A percentile compares a stretch with the other conserved stretches of the same genome.
Evolutionary conservation across 306 rosid genomes (phyloP).

Genomic region (Sesbania bispinosa): DNA sequence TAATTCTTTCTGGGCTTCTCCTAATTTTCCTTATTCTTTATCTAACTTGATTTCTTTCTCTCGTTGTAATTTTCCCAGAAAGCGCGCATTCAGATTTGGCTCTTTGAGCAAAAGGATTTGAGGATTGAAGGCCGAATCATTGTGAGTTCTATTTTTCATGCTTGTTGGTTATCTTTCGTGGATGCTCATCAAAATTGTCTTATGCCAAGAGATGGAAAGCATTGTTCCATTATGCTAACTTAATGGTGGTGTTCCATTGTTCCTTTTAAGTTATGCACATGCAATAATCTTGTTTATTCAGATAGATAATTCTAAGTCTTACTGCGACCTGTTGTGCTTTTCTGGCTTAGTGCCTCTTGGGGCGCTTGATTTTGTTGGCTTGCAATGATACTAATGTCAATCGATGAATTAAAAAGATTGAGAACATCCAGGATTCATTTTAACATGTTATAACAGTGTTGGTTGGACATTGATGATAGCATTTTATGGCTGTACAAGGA

Average conservation of each 20-base stretch:
- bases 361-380: not conserved
- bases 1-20: not conserved
- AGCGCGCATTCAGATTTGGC: slow-evolving; percentile 92
- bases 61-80: slow-evolving; percentile 44
- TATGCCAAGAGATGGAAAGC: not conserved
- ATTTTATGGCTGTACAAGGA: not conserved
- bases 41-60: not conserved
- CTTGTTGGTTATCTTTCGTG: not conserved
- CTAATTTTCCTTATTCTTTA: not conserved
- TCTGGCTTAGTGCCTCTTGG: not conserved
- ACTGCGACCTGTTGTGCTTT: not conserved
- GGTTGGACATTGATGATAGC: not conserved
- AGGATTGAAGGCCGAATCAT: slow-evolving; percentile 87
- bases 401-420: not conserved
- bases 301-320: not conserved
- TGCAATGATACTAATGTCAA: not conserved
- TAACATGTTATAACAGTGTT: not conserved
- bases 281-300: too few species aligned
- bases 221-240: not conserved
- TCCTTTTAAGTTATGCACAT: not conserved
- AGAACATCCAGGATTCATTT: not conserved
- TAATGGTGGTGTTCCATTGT: not conserved
- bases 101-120: slow-evolving; percentile 75
- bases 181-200: not conserved
- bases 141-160: slow-evolving; percentile 37